phyloP scores from a whole-genome alignment of 306 rosid genomes.

The Malus domestica region ASM211411v1 NC_041800.1:31090733-31091232 shows the following conservation, averaged over 20 bases:
- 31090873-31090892: neutral
- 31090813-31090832: neutral
- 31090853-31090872: too few species aligned
- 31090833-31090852: neutral
- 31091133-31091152: conserved; percentile 9
- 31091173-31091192: neutral
- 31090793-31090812: too few species aligned
- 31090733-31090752: conserved; percentile 11
- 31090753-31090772: neutral
- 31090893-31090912: neutral
- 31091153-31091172: neutral
- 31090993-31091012: neutral
- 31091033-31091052: conserved; percentile 24
- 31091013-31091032: neutral
- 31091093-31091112: conserved; percentile 60
- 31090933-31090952: neutral
- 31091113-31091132: conserved; percentile 79
- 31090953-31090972: neutral
- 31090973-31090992: neutral
- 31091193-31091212: neutral
- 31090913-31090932: too few species aligned
- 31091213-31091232: conserved; percentile 70
- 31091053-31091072: conserved; percentile 62
- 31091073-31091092: conserved; percentile 41
- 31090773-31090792: neutral